phyloP scores from a whole-genome alignment of 805 yeast species.

The Wickerhamiella galacta region DNA sequence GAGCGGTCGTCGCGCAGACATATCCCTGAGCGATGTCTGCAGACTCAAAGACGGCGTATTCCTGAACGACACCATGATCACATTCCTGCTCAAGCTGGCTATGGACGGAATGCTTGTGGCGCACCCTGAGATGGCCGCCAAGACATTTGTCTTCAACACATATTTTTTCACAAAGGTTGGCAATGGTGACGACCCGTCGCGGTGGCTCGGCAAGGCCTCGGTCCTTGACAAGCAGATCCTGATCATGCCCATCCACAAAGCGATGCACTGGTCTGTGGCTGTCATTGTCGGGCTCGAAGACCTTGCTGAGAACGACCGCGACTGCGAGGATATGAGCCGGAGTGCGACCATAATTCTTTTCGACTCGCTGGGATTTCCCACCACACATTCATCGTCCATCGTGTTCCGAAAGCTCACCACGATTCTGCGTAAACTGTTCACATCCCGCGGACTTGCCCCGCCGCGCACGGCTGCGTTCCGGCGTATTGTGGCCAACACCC shows the following conservation, averaged over 20 bases:
- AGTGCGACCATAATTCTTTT: conserved; percentile 36
- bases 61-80: conserved; percentile 80
- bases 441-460: conserved; percentile 18
- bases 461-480: conserved; percentile 39
- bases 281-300: conserved; percentile 28
- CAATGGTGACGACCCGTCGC: conserved; percentile 33
- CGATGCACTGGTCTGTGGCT: conserved; percentile 77
- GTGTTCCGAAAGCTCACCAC: conserved; percentile 9
- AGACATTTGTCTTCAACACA: conserved; percentile 52
- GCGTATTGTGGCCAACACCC: conserved; percentile 40
- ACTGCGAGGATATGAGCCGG: neutral
- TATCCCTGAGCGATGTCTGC: conserved; percentile 55
- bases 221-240: conserved; percentile 40
- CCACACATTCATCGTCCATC: conserved; percentile 4
- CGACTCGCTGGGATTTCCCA: conserved; percentile 45
- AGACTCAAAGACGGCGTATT: conserved; percentile 69
- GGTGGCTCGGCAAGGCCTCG: conserved; percentile 66
- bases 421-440: conserved; percentile 5
- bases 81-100: conserved; percentile 44
- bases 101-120: conserved; percentile 18
- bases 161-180: conserved; percentile 55
- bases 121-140: conserved; percentile 21
- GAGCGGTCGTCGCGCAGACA: conserved; percentile 37
- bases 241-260: conserved; percentile 67
- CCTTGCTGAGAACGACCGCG: conserved; percentile 5